Evolutionary conservation across 148 eudicot genomes (phyloP).

Genomic region (Chenopodium berlandieri): DNA sequence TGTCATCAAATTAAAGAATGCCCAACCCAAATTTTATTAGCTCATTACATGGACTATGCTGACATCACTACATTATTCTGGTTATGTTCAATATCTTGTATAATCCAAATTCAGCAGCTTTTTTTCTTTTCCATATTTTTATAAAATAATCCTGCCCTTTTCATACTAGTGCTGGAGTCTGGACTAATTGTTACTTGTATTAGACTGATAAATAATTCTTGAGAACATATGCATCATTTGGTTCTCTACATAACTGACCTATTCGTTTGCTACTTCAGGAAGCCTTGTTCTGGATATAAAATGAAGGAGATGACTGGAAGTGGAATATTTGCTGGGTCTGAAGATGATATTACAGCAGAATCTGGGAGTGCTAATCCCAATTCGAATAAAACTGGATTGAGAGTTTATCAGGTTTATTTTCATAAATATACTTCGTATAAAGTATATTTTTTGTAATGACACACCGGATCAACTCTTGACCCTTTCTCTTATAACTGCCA

Average conservation of each 20-base stretch:
- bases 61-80: too few species aligned
- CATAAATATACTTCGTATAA: neutral
- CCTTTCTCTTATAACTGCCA: neutral
- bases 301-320: conserved; percentile 89
- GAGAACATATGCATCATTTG: neutral
- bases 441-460: neutral
- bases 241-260: neutral
- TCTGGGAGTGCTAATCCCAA: conserved; percentile 39
- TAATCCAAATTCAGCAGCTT: too few species aligned
- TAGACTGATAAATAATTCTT: neutral
- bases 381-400: conserved; percentile 56
- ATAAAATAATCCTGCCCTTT: too few species aligned
- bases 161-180: neutral
- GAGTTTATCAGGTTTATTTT: conserved; percentile 67
- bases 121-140: too few species aligned
- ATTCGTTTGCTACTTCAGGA: conserved; percentile 40
- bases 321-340: conserved; percentile 64
- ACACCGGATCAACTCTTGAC: neutral
- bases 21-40: too few species aligned
- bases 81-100: too few species aligned
- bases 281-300: conserved; percentile 86
- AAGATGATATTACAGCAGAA: conserved; percentile 46
- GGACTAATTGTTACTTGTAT: neutral
- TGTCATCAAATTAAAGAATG: too few species aligned
- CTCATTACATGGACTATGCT: too few species aligned